phyloP scores from a whole-genome alignment of 257 asterid species.

The Rauvolfia tetraphylla region DNA sequence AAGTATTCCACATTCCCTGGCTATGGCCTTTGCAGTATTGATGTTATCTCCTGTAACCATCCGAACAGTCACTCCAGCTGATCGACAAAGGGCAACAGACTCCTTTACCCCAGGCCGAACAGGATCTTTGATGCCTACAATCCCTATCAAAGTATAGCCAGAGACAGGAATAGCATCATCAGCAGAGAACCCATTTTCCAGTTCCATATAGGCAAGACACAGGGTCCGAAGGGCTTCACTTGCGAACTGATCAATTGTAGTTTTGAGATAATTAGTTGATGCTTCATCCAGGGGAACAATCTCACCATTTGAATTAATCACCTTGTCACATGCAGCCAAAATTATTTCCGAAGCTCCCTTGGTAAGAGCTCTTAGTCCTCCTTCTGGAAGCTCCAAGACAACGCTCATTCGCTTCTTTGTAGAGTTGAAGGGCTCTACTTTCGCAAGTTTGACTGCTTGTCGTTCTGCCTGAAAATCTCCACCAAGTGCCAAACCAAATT shows the following conservation, averaged over 20 bases:
- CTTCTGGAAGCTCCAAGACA: conserved; percentile 67
- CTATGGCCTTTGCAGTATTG: conserved; percentile 89
- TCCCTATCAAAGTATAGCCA: conserved; percentile 72
- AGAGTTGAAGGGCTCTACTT: conserved; percentile 87
- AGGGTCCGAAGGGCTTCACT: conserved; percentile 80
- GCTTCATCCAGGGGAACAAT: conserved; percentile 53
- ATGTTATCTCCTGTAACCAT: conserved; percentile 98
- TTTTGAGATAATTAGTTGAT: conserved; percentile 33
- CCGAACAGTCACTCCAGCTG: conserved; percentile 84
- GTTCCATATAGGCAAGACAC: conserved; percentile 74
- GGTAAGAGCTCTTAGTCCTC: conserved; percentile 61
- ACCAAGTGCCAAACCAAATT: conserved; percentile 71
- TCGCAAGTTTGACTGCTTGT: conserved; percentile 43
- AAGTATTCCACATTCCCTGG: conserved; percentile 92
- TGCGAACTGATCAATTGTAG: conserved; percentile 63
- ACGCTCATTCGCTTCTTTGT: conserved; percentile 82
- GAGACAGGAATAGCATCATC: conserved; percentile 57
- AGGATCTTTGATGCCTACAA: conserved; percentile 88
- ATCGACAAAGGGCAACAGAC: conserved; percentile 84
- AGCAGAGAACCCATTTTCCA: conserved; percentile 53
- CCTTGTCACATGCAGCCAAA: conserved; percentile 70
- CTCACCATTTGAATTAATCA: conserved; percentile 53
- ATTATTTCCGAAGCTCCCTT: conserved; percentile 93
- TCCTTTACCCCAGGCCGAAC: conserved; percentile 90
- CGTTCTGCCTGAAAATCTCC: conserved; percentile 60